Conservation (phyloP, 2,329 filamentous ascomycete genomes). For the Neurospora sp. region DNA sequence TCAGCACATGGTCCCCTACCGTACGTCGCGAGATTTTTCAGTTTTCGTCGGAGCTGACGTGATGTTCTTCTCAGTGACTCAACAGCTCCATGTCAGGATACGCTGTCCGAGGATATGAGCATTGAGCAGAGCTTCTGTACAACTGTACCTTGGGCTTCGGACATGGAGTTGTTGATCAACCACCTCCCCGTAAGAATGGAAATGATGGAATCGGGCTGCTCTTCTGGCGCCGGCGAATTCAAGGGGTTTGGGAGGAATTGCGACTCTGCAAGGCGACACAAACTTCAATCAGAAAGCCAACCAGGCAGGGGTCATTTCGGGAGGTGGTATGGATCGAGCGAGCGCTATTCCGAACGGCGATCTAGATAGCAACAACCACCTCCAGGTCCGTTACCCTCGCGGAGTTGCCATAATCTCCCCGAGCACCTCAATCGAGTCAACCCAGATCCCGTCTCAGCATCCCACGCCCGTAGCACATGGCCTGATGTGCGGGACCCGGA, state of each 20-base stretch:
- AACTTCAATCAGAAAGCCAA: background rate
- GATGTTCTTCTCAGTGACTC: background rate
- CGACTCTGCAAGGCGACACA: background rate
- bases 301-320: background rate
- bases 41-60: background rate
- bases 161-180: background rate
- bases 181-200: background rate
- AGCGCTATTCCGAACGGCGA: background rate
- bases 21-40: background rate
- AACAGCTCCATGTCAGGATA: background rate
- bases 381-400: background rate
- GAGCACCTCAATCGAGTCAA: background rate
- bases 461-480: background rate
- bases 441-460: background rate
- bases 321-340: background rate
- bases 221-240: background rate
- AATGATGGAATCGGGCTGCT: background rate
- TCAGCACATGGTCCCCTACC: background rate
- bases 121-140: background rate
- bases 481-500: background rate
- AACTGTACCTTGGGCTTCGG: background rate
- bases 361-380: background rate
- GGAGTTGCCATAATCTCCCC: background rate
- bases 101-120: background rate
- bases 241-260: background rate